These are phyloP conservation scores for Didymella segeticola DNA, from an alignment of 2,329 filamentous ascomycete species.

Conservation along the genomic window DNA sequence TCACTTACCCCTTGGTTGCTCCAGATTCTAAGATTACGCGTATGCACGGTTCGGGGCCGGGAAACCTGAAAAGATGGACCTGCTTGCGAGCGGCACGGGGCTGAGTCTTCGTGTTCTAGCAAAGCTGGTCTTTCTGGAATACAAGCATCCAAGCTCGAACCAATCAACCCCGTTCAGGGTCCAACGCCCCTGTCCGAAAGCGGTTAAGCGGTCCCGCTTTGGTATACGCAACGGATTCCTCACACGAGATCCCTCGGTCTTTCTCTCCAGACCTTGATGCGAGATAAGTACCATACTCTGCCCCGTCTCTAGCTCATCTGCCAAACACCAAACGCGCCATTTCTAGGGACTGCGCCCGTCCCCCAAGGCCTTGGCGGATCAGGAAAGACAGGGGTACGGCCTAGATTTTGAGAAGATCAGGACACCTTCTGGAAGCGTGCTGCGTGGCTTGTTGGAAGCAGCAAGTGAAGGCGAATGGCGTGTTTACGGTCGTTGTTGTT, in stretches of 20 bases:
- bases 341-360: conserved; percentile 7
- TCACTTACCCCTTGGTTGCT: conserved; percentile 7
- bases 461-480: neutral
- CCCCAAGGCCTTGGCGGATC: conserved; percentile 14
- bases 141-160: neutral
- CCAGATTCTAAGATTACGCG: conserved; percentile 6
- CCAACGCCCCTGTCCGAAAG: conserved; percentile 5
- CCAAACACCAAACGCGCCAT: neutral
- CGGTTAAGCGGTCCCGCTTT: neutral
- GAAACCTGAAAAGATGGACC: conserved; percentile 15
- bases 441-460: conserved; percentile 6
- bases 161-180: conserved; percentile 14
- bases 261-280: conserved; percentile 1
- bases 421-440: conserved; percentile 11
- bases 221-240: neutral
- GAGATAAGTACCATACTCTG: neutral
- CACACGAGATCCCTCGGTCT: neutral
- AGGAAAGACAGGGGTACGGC: conserved; percentile 4
- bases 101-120: conserved; percentile 15
- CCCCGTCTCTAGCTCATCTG: conserved; percentile 2
- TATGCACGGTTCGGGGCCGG: conserved; percentile 14
- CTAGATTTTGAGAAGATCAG: conserved; percentile 7
- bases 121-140: conserved; percentile 1
- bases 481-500: neutral
- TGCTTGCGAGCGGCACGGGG: conserved; percentile 19